Base-by-base conservation (phyloP, 2,329 filamentous ascomycete genomes). In the Xylaria sp. region DNA sequence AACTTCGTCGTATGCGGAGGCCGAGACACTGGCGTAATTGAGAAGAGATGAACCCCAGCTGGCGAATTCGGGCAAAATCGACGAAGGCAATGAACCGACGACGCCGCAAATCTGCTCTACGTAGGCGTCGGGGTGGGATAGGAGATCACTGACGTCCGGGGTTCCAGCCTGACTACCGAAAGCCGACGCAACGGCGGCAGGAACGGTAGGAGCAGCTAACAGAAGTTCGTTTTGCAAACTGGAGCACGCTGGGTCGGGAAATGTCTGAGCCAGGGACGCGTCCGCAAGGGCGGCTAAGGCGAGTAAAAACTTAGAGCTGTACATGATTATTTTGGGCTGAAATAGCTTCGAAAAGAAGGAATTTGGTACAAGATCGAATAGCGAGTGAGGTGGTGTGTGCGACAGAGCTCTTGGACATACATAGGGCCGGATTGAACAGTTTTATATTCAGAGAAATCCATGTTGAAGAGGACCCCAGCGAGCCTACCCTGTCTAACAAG, bases 41-140 rank as follows among this genome's bases (percentile, higher is more conserved):
- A 65, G 56, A 7, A 65, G 63, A 5, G 39, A 39, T 9, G n/a
- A 4, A 20, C 39, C 63, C 7, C 20, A 65, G 39, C 7, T 13
- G 10, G 23, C 30, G 41, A 65, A 65, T 2, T 60, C 63, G 13
- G 39, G 12, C n/a, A 60, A 25, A 20, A 20, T 0, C 25, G 39
- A 48, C 7, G 13, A 34, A 36, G 63, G 63, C 30, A 56, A 28
- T 13, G 28, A 18, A 15, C 8, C 20, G 6, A 15, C 57, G 4
- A 39, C 5, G 7, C 15, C 7, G 57, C 63, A 65, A 6, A 65
- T 3, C 15, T 32, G 13, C 7, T 10, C 18, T 1, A 55, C 48
- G 30, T 58, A 60, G 39, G 10, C 48, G 18, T 28, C 23, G 28
- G 56, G 56, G 20, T 60, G n/a, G 23, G 25, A 32, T 12, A 60